Conservation (phyloP, 208 protist genomes). For the Wallacemonas rigidus region DNA sequence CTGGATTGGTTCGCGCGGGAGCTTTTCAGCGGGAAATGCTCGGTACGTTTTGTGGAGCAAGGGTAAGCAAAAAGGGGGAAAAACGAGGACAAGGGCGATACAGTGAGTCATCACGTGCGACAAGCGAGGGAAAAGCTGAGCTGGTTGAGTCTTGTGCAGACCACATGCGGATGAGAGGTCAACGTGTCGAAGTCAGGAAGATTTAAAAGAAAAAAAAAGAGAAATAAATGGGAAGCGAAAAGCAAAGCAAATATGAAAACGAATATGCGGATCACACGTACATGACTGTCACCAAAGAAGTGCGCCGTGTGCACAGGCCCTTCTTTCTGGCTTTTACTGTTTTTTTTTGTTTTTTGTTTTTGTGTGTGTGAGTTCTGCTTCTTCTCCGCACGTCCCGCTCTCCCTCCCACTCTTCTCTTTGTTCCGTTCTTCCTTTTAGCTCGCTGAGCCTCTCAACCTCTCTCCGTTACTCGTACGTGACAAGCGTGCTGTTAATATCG, state of each 20-base stretch:
- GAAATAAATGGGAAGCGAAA: not conserved
- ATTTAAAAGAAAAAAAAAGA: conserved; percentile 15
- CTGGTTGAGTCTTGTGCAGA: no score
- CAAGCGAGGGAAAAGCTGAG: not conserved
- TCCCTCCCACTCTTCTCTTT: no score
- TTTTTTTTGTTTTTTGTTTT: not conserved
- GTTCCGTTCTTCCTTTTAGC: no score
- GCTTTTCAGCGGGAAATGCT: not conserved
- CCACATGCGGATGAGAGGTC: no score
- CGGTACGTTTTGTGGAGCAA: not conserved
- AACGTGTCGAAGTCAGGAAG: not conserved
- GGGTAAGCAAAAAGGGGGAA: not conserved
- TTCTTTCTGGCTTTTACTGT: no score
- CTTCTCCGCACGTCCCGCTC: no score
- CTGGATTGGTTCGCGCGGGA: no score
- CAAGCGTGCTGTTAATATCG: conserved; percentile 35
- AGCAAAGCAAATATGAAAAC: no score
- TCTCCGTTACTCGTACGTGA: conserved; percentile 32
- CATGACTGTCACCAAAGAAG: no score
- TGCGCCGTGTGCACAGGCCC: no score
- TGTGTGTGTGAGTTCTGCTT: not conserved
- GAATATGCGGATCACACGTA: no score
- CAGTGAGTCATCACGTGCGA: not conserved
- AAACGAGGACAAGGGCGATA: not conserved
- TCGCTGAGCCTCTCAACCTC: no score